Evolutionary conservation across 306 rosid species (phyloP), one percentile per base, ranked within the genome.

Genomic region (Biancaea sappan): DNA sequence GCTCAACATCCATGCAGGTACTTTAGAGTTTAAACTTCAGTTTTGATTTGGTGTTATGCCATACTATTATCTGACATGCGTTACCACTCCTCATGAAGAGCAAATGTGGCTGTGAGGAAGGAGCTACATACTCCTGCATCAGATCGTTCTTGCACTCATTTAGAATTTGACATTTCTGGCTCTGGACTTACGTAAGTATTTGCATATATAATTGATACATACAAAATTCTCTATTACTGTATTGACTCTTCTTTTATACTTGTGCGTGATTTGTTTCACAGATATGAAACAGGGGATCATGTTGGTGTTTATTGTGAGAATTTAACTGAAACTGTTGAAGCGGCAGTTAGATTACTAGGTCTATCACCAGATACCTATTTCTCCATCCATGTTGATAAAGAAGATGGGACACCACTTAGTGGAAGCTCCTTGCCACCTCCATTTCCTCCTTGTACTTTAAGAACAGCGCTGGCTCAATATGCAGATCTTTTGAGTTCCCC

Each of bases 1-100:
- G 99, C 97, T 74, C 99, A 95, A 47, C 99, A 95, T 88, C 99
- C 98, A 77, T 87, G 91, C 92, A 87, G 99, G 99, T 94, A 81
- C 69, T 9, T 54, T 32, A 29, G 46, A 34, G 57, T 25, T 26
- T 29, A 59, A 40, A 54, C 22, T 50, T 65, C 35, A 34, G 66
- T 53, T 60, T 47, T 59, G 48, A 35, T 26, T 64, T 79, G 24
- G 54, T 6, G 31, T 47, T 32, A 19, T 48, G 26, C 15, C 34
- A 8, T 63, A 52, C 72, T 53, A 28, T 75, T 38, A 77, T 72
- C 86, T 87, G 77, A 88, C 77, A n/a, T 24, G 11, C 41, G 69
- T 78, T 46, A 53, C 81, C 80, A 25, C 79, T 78, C 76, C 76
- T 28, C 58, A 15, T 88, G 93, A 72, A 95, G 99, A 81, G 84